phyloP scores from a whole-genome alignment of 495 filamentous ascomycete species.

The Talaromyces nanjingensis region DNA sequence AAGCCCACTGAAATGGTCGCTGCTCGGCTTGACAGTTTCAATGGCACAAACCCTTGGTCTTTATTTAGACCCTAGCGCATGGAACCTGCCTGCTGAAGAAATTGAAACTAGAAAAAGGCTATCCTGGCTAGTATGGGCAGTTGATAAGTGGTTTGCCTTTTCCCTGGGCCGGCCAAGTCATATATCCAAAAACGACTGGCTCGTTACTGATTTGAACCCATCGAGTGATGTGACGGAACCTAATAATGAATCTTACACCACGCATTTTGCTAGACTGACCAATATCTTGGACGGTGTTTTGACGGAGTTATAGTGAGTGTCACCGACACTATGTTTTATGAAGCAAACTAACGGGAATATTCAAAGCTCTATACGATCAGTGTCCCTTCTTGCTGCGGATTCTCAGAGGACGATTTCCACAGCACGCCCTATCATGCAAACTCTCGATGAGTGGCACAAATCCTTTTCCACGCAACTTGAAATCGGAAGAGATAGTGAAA shows the following conservation, averaged over 20 bases:
- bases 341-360: not conserved
- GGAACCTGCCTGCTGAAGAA: not conserved
- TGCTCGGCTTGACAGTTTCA: not conserved
- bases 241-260: not conserved
- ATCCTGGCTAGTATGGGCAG: not conserved
- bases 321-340: not conserved
- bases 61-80: not conserved
- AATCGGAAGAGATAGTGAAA: not conserved
- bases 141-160: slow-evolving; percentile 4
- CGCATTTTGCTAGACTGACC: not conserved
- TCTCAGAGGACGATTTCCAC: not conserved
- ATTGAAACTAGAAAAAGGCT: not conserved
- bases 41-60: slow-evolving; percentile 7
- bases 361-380: not conserved
- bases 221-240: not conserved
- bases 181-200: not conserved
- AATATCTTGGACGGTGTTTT: not conserved
- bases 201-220: not conserved
- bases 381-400: not conserved
- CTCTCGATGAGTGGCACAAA: slow-evolving; percentile 3
- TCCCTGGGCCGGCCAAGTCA: slow-evolving; percentile 1
- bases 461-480: not conserved
- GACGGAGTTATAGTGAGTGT: slow-evolving; percentile 3
- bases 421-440: not conserved
- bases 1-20: slow-evolving; percentile 2